Base-by-base conservation (phyloP, 1,284 basidiomycete species). In the Agroathelia rolfsii region DNA sequence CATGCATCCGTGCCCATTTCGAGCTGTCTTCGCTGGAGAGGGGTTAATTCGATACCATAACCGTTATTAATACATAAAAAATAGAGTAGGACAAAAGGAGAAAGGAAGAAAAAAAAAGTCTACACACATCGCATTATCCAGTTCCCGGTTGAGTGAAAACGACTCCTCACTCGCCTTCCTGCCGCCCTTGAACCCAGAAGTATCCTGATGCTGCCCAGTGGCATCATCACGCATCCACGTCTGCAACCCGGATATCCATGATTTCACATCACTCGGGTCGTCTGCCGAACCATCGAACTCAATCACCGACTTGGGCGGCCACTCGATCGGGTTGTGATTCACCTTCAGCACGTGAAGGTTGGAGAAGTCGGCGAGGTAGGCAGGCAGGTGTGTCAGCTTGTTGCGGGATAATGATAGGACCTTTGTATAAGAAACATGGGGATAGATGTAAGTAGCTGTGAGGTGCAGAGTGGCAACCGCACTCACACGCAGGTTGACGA, bases 301-400 rank as follows among this genome's bases (percentile, higher is more conserved):
- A 48, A 79, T 54, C 5, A 76, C 61, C 40, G 51, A 40, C 45
- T 61, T 69, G 14, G 80, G 76, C 2, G 94, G 94, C 90, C 92
- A 97, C 53, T 89, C 79, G 23, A 96, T 68, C 2, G 89, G 89
- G 50, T 97, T 97, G 42, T 81, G 77, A 46, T 95, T 92, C 6
- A 88, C 64, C 53, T 89, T 90, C 50, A 97, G 68, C 18, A 94
- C 72, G 34, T 79, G 76, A 21, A 98, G 64, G 34, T 72, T 66
- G 20, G 58, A 59, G 53, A 95, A 93, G 39, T 77, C 69, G 11
- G 69, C 58, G 25, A 97, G 54, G 55, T 94, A 97, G 4, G 63
- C 50, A 1, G 94, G 94, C 1, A 98, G 65, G 12, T 72, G 66
- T 23, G 72, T 71, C 30, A 98, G 64, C 51, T 78, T 82, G 59